Conservation (phyloP, 805 yeast genomes). For the Candida palmyrensis region DNA sequence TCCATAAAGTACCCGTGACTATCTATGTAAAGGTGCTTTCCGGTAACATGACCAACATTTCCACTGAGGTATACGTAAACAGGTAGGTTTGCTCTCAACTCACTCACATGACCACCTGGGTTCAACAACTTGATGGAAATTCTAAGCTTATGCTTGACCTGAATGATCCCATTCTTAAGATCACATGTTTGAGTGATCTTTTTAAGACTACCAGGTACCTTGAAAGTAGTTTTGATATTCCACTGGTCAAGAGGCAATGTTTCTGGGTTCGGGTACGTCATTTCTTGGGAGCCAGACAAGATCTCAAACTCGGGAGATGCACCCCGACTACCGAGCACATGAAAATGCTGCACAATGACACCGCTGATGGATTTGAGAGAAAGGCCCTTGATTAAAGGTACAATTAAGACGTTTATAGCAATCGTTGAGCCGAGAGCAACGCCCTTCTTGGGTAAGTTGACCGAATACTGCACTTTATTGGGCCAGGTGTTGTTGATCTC, state of each 20-base stretch:
- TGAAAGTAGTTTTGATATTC: conserved; percentile 37
- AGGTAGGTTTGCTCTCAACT: conserved; percentile 49
- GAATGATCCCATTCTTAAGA: conserved; percentile 34
- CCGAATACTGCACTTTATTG: conserved; percentile 46
- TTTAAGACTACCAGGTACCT: conserved; percentile 35
- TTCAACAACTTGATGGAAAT: conserved; percentile 42
- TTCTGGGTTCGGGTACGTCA: conserved; percentile 16
- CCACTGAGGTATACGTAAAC: conserved; percentile 39
- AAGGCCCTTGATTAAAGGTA: conserved; percentile 46
- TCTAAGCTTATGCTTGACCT: conserved; percentile 42
- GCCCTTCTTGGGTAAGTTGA: conserved; percentile 37
- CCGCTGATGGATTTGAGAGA: conserved; percentile 19
- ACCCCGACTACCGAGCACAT: conserved; percentile 28
- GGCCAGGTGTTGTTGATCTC: conserved; percentile 51
- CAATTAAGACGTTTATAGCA: conserved; percentile 37
- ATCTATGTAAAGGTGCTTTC: conserved; percentile 29
- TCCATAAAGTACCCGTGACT: conserved; percentile 19
- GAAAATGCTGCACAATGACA: conserved; percentile 26
- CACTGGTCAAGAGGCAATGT: conserved; percentile 34
- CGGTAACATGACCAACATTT: conserved; percentile 30
- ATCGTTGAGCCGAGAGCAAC: conserved; percentile 43
- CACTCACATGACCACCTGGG: conserved; percentile 46
- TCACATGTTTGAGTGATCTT: conserved; percentile 41
- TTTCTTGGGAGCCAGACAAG: conserved; percentile 21
- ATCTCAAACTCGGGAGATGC: conserved; percentile 38